Base-by-base conservation (phyloP, 2,329 filamentous ascomycete species). In the Ophiostoma perfectum region DNA sequence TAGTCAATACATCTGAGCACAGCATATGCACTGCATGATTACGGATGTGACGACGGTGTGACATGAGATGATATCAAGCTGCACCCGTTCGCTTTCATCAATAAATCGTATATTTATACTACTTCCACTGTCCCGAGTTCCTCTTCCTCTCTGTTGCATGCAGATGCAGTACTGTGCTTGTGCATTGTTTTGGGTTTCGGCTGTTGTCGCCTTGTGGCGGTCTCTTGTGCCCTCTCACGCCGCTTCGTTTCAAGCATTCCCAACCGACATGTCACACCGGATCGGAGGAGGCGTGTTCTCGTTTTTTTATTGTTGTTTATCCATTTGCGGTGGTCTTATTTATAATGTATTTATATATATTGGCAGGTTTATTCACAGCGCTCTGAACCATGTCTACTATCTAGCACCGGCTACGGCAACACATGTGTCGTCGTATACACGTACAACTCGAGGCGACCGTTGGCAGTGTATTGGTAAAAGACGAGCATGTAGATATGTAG, bases 111-210 rank as follows among this genome's bases (percentile, higher is more conserved):
- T 27, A 27, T 1, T n/a, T n/a, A 27, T 27, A 27, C 27, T 44
- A 3, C 11, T 12, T 44, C 42, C 3, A 44, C 42, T 44, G 42
- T 60, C n/a, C 42, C 27, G 52, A 12, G 11, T 58, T 11, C 5
- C n/a, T 16, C 9, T 18, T 58, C 52, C 52, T 36, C 52, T 12
- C 52, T 60, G n/a, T 9, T 60, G 55, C 18, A 58, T 38, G 55
- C 55, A 60, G 55, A 60, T 38, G 55, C 55, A 7, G 11, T 38
- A 27, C 55, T 38, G 27, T 60, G 49, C 55, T 39, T 38, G 55
- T 60, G 55, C n/a, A 60, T 60, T 60, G 12, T 60, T 60, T 38
- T n/a, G 45, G 49, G 55, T 60, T 38, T 60, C 27, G 27, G 55
- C 55, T 60, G 55, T 27, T 49, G 27, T 60, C 52, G 5, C 6